These are phyloP conservation scores for Cydonia oblonga DNA, from an alignment of 331 rosid genomes.

Conservation along the genomic window DNA sequence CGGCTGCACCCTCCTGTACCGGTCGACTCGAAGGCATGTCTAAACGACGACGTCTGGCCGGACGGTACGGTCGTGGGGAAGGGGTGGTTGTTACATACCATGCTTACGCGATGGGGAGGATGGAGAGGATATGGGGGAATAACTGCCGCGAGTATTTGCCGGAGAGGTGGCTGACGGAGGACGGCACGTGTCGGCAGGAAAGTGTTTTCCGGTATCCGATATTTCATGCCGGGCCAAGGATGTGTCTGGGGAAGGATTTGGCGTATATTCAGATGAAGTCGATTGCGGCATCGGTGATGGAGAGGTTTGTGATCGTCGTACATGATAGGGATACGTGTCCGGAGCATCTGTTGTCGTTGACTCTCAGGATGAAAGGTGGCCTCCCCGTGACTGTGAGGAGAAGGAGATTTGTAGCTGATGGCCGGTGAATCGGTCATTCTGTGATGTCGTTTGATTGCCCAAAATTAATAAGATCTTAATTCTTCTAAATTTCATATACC, in stretches of 20 bases:
- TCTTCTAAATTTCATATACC: no score
- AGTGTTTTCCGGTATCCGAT: conserved; percentile 45
- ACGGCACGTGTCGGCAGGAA: conserved; percentile 30
- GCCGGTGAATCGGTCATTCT: no score
- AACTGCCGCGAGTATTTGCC: conserved; percentile 32
- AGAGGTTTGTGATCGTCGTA: conserved; percentile 36
- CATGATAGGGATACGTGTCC: conserved; percentile 24
- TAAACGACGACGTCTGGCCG: conserved; percentile 40
- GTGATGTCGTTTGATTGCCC: no score
- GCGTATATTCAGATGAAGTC: conserved; percentile 76
- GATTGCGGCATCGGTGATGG: conserved; percentile 45
- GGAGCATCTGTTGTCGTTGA: conserved; percentile 28
- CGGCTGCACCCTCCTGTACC: conserved; percentile 60
- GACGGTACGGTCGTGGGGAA: conserved; percentile 43
- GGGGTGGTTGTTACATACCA: conserved; percentile 44
- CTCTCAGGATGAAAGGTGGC: conserved; percentile 46
- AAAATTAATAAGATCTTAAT: no score
- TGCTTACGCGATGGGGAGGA: conserved; percentile 67
- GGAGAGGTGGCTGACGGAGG: conserved; percentile 54
- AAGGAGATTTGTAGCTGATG: neutral
- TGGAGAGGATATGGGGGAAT: conserved; percentile 60
- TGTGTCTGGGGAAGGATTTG: conserved; percentile 64
- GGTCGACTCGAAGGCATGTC: conserved; percentile 27
- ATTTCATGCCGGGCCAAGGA: conserved; percentile 64
- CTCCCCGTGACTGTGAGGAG: conserved; percentile 12